Conservation (phyloP, 306 rosid genomes). For the Quercus ilex region DNA sequence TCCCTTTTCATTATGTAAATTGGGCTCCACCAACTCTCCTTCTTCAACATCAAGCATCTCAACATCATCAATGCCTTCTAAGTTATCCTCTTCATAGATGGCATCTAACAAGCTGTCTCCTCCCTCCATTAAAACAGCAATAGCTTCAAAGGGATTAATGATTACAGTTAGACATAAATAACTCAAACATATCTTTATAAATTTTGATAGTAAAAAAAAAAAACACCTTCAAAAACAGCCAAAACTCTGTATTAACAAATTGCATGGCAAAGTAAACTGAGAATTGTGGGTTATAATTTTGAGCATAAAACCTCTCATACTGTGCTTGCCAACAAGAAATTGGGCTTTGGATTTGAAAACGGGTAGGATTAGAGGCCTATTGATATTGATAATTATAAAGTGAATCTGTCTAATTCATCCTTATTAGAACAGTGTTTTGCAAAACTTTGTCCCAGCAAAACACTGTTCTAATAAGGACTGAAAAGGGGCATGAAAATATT, state of each 20-base stretch:
- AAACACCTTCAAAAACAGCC: background rate
- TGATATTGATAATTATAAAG: no score
- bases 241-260: background rate
- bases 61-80: conserved; percentile 49
- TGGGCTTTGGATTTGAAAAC: no score
- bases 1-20: conserved; percentile 20
- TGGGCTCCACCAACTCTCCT: conserved; percentile 63
- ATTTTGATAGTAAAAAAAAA: background rate
- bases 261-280: no score
- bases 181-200: background rate
- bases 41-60: conserved; percentile 88
- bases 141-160: background rate
- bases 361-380: no score
- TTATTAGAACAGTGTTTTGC: no score
- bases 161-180: background rate
- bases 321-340: no score
- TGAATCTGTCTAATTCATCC: no score
- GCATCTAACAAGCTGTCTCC: conserved; percentile 63
- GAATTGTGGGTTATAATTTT: no score
- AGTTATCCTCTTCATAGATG: conserved; percentile 46
- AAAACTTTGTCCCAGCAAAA: no score
- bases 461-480: no score
- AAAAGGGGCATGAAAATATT: no score
- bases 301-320: no score
- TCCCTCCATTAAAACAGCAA: conserved; percentile 44